Conservation (phyloP, 2,329 filamentous ascomycete genomes). For the Curvularia spicifera region DNA sequence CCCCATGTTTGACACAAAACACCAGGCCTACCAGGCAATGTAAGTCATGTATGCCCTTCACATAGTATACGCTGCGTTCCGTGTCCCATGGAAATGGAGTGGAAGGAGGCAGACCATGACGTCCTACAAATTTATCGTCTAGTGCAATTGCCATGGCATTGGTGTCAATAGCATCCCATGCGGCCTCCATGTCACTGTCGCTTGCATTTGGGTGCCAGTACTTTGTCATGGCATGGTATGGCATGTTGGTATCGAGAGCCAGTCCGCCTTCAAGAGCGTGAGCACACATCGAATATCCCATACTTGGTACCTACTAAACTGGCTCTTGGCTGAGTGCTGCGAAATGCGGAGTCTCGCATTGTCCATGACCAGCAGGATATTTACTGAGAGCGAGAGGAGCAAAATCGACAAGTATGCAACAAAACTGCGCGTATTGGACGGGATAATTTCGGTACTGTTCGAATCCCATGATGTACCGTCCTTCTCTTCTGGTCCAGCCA, state of each 20-base stretch:
- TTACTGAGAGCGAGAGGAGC: slow-evolving; percentile 39
- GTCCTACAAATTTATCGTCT: slow-evolving; percentile 34
- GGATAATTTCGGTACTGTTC: slow-evolving; percentile 35
- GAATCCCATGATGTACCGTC: slow-evolving; percentile 33
- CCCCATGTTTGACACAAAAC: neutral
- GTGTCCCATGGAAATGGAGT: slow-evolving; percentile 47
- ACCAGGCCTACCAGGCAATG: slow-evolving; percentile 39
- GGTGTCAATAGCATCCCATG: slow-evolving; percentile 47
- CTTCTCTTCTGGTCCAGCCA: slow-evolving; percentile 32
- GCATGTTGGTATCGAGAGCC: slow-evolving; percentile 35
- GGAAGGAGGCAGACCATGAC: slow-evolving; percentile 34
- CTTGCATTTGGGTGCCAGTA: slow-evolving; percentile 43
- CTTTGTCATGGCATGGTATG: slow-evolving; percentile 37
- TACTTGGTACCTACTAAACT: slow-evolving; percentile 32
- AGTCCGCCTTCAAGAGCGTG: slow-evolving; percentile 30
- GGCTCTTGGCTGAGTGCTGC: slow-evolving; percentile 26
- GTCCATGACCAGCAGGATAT: slow-evolving; percentile 39
- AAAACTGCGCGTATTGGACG: slow-evolving; percentile 36
- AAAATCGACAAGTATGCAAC: slow-evolving; percentile 37
- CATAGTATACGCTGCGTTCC: slow-evolving; percentile 44
- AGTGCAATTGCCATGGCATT: slow-evolving; percentile 43
- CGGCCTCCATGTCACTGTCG: slow-evolving; percentile 33
- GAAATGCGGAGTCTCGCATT: slow-evolving; percentile 31
- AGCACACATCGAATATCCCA: slow-evolving; percentile 1
- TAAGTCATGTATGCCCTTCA: slow-evolving; percentile 45